A percentile compares a stretch with the other conserved stretches of the same genome.
Conservation (phyloP, 768 basidiomycete species). For the Mrakia gelida region DNA sequence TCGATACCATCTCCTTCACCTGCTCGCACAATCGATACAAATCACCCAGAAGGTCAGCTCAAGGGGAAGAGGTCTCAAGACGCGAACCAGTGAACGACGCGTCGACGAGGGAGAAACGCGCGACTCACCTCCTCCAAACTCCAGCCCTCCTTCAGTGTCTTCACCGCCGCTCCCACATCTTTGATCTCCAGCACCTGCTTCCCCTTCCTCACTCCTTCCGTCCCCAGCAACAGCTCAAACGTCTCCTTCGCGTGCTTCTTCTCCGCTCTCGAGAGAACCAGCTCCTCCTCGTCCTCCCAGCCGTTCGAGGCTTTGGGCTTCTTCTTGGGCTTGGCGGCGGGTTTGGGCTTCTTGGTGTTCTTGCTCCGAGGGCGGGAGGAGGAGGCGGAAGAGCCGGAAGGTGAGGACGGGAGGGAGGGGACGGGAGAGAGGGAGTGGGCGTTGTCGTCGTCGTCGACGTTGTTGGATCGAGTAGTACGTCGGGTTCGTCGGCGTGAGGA, state of each 20-base stretch:
- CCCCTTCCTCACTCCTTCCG: neutral
- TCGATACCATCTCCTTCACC: slow-evolving; percentile 23
- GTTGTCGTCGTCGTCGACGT: too few species aligned
- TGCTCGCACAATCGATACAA: neutral
- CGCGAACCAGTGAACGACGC: too few species aligned
- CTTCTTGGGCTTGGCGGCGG: neutral
- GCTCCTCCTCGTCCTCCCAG: neutral
- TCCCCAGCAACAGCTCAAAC: slow-evolving; percentile 2
- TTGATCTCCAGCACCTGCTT: neutral
- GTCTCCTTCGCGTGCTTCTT: slow-evolving; percentile 19
- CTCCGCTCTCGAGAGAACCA: slow-evolving; percentile 4
- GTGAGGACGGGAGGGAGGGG: slow-evolving; percentile 6
- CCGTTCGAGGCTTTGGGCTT: neutral
- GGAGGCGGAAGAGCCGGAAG: neutral
- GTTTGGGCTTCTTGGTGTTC: neutral
- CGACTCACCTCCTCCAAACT: slow-evolving; percentile 6
- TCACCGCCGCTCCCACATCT: neutral
- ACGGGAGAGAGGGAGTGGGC: slow-evolving; percentile 18
- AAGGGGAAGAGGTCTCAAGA: neutral
- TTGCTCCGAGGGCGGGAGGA: neutral
- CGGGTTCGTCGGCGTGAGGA: slow-evolving; percentile 20
- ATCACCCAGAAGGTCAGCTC: neutral
- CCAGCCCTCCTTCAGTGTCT: slow-evolving; percentile 16
- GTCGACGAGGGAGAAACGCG: neutral
- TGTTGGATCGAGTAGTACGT: neutral